These are phyloP conservation scores for Prunus yedoensis DNA, from an alignment of 331 rosid genomes.

Conservation along the genomic window DNA sequence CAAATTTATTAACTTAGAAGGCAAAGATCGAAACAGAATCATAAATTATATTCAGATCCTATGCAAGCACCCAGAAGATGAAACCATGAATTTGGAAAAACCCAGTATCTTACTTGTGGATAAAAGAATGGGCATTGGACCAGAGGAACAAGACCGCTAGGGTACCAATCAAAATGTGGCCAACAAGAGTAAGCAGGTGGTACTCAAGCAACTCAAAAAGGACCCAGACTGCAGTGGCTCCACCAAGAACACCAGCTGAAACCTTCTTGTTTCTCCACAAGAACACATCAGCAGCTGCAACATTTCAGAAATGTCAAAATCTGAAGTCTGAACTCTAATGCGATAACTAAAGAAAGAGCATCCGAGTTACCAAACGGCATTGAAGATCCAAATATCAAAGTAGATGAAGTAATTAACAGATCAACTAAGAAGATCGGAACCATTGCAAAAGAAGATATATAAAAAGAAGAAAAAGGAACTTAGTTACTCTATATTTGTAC, in stretches of 20 bases:
- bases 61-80: neutral
- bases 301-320: neutral
- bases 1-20: neutral
- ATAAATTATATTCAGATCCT: neutral
- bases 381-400: neutral
- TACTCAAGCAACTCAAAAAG: conserved; percentile 85
- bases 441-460: neutral
- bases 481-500: neutral
- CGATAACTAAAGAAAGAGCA: neutral
- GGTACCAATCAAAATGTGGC: conserved; percentile 55
- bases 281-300: conserved; percentile 87
- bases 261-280: conserved; percentile 92
- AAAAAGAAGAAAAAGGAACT: neutral
- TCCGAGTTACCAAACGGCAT: neutral
- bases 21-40: conserved; percentile 1
- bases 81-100: neutral
- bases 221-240: conserved; percentile 68
- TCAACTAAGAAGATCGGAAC: neutral
- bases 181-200: conserved; percentile 73
- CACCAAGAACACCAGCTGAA: conserved; percentile 70
- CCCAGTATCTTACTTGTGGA: conserved; percentile 66
- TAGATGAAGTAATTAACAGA: neutral
- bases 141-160: conserved; percentile 79
- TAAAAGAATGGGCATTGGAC: conserved; percentile 82
- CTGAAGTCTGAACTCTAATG: neutral